Base-by-base conservation (phyloP, 2,329 filamentous ascomycete genomes). In the Truncatella angustata region DNA sequence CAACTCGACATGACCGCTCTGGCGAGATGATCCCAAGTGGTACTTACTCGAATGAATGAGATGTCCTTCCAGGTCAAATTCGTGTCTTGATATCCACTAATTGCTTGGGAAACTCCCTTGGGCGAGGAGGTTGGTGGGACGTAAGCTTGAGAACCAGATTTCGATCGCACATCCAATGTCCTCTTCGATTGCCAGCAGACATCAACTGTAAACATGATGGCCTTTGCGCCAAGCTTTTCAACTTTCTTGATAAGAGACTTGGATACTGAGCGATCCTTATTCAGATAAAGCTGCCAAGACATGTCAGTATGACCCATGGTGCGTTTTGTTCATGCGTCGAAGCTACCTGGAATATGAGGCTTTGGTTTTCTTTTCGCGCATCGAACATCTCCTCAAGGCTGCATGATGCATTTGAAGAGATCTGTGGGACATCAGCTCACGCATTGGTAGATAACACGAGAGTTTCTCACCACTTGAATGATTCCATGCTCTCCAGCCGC, bases 51-150 rank as follows among this genome's bases (percentile, higher is more conserved):
- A 16, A 46, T 46, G 28, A 46, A 46, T 2, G 26, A 16, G 6
- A 46, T 46, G 28, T 46, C 43, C 4, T 35, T 46, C 43, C 43
- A 46, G 12, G 43, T 46, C 43, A 46, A 12, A 20, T 46, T 35
- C 10, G 26, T 32, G 18, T 32, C 43, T 4, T 46, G 43, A n/a
- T 46, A 46, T 3, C 43, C 43, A 6, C 26, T 34, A 5, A 46
- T 46, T 5, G 43, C 43, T 16, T 32, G 26, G 1, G 26, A 32
- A 12, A 46, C 28, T 34, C 43, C 43, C 28, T 34, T 34, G 2
- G 43, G 26, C 16, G 26, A 16, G 4, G 26, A 20, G 7, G 26
- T 23, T 7, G 40, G 28, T 28, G 43, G 16, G 10, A 9, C 20
- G 2, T 26, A 16, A 12, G 21, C 5, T 9, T 30, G 16, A 28